Evolutionary conservation across 495 filamentous ascomycete species (phyloP).

Genomic region (Podospora anserina): DNA sequence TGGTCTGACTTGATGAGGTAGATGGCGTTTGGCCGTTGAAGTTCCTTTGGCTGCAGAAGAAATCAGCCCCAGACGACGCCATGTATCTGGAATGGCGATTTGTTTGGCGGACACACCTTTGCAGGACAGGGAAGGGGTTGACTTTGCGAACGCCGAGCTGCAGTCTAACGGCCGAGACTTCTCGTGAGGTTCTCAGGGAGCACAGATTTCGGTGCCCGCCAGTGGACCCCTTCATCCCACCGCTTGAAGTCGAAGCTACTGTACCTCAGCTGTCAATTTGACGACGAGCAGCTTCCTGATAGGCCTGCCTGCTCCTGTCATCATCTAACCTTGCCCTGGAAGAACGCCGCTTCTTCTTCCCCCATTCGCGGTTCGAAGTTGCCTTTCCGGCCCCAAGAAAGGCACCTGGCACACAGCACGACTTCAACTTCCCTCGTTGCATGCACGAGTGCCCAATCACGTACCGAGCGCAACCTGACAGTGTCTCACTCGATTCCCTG

Average conservation of each 20-base stretch:
- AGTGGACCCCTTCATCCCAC: background rate
- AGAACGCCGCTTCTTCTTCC: background rate
- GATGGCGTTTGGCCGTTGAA: background rate
- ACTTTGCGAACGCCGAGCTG: conserved; percentile 6
- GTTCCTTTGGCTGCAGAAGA: background rate
- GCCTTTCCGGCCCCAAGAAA: background rate
- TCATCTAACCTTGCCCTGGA: background rate
- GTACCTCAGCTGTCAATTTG: background rate
- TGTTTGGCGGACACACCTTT: conserved; percentile 7
- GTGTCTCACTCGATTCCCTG: conserved; percentile 5
- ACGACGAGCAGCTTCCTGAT: background rate
- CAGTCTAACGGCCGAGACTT: conserved; percentile 28
- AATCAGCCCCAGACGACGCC: conserved; percentile 6
- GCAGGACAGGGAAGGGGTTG: background rate
- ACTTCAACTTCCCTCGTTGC: background rate
- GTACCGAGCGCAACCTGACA: background rate
- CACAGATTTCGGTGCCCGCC: conserved; percentile 2
- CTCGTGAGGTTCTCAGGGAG: background rate
- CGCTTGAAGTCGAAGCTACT: background rate
- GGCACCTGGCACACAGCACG: background rate
- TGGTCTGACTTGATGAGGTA: conserved; percentile 1
- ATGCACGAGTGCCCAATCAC: background rate
- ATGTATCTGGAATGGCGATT: background rate
- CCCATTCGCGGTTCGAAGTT: background rate
- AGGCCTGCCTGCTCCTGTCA: background rate